Evolutionary conservation across 495 filamentous ascomycete genomes (phyloP).

Genomic region (Penicillium lagena): DNA sequence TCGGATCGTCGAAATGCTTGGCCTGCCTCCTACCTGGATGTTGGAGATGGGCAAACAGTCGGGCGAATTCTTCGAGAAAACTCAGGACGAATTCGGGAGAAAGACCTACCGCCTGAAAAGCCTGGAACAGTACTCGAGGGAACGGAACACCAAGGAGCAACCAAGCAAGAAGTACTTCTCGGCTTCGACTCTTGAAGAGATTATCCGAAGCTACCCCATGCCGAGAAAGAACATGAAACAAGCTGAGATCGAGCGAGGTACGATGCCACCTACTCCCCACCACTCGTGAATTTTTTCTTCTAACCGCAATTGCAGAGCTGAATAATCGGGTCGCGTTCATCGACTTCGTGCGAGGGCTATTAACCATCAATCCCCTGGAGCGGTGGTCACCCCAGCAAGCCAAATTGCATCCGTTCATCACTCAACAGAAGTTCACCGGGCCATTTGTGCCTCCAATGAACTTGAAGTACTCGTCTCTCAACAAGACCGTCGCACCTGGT

Average conservation of each 20-base stretch:
- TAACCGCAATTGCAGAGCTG: constrained; percentile 61
- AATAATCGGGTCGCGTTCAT: constrained; percentile 98
- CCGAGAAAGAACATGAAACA: constrained; percentile 99
- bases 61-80: constrained; percentile 95
- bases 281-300: constrained; percentile 13
- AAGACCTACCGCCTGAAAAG: constrained; percentile 88
- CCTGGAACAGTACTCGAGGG: constrained; percentile 94
- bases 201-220: constrained; percentile 96
- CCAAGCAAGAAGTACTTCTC: constrained; percentile 99
- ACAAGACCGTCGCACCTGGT: constrained; percentile 87
- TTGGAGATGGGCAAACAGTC: constrained; percentile 98
- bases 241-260: constrained; percentile 92
- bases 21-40: constrained; percentile 97
- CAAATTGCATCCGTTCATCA: constrained; percentile 97
- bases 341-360: constrained; percentile 92
- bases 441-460: constrained; percentile 98
- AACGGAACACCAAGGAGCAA: constrained; percentile 94
- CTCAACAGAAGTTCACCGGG: constrained; percentile 93
- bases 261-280: constrained; percentile 15
- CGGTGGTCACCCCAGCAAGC: constrained; percentile 98
- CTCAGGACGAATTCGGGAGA: constrained; percentile 83
- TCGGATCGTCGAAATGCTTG: constrained; percentile 97
- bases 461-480: constrained; percentile 73
- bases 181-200: constrained; percentile 87
- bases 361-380: constrained; percentile 94